Base-by-base conservation (phyloP, 495 filamentous ascomycete species). In the Penicillium riverlandense region DNA sequence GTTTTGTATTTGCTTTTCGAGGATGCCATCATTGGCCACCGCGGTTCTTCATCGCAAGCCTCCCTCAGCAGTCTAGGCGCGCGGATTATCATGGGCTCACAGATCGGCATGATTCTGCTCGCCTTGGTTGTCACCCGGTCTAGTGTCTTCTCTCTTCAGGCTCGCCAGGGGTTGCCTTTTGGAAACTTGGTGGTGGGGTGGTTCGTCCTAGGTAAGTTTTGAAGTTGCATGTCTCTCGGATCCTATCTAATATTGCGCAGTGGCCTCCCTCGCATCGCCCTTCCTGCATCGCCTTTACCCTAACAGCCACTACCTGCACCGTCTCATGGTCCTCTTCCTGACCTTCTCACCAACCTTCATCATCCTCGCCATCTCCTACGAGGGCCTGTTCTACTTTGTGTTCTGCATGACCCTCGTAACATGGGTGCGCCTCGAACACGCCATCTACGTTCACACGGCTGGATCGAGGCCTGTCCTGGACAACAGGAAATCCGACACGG, bases 291-390 rank as follows among this genome's bases (percentile, higher is more conserved):
- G 84, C 38, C 54, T 95, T 10, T 82, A 84, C 40, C 85, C 90
- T 5, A 90, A 90, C 61, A 85, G 73, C 49, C 80, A 96, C 66
- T 96, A 96, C 57, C 75, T 97, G 48, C 91, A 97, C 61, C 80
- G 90, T 29, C 72, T 97, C 11, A 72, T 91, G 57, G 77, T 95
- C 50, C 77, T 97, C 33, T 99, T 97, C 72, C 75, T 99, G 35
- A 87, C 90, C 10, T 97, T 95, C 57, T 83, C 90, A 0, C 94
- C 94, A 1, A 83, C 83, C 9, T 99, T 99, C 60, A 85, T 99
- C 58, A 86, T 97, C 53, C 84, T 99, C 47, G 95, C 90, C 16
- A 97, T 96, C 61, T 95, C 90, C 12, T 99, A 95, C 72, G 94
- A 99, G 62, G 92, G 94, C 0, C 72, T 99, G 4, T 99, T 99